phyloP scores from a whole-genome alignment of 768 basidiomycete species.

The Tulasnella sp. region DNA sequence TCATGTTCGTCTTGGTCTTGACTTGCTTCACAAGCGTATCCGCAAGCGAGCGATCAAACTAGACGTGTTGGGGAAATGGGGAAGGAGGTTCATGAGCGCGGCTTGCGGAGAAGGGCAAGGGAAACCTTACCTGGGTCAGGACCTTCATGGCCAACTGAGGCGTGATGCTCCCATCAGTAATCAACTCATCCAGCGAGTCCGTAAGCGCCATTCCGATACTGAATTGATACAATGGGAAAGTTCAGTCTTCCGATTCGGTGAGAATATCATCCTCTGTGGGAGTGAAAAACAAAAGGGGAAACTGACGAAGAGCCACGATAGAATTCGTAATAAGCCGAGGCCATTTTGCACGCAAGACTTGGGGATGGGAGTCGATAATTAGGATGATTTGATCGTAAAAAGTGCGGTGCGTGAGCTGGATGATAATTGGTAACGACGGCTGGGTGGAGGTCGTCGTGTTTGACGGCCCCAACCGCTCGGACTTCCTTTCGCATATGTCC shows the following conservation, averaged over 20 bases:
- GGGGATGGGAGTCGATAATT: background rate
- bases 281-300: background rate
- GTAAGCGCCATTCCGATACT: conserved; percentile 97
- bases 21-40: conserved; percentile 89
- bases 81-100: background rate
- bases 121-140: conserved; percentile 70
- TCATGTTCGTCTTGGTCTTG: conserved; percentile 89
- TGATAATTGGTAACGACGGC: background rate
- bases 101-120: background rate
- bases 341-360: background rate
- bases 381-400: background rate
- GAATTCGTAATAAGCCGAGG: conserved; percentile 28
- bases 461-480: background rate
- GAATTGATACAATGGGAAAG: background rate
- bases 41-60: conserved; percentile 96
- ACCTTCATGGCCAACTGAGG: conserved; percentile 99
- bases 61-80: background rate
- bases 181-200: conserved; percentile 96
- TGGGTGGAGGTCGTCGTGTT: background rate
- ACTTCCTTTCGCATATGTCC: background rate
- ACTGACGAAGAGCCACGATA: conserved; percentile 29
- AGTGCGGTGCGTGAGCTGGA: background rate
- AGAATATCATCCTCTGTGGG: background rate
- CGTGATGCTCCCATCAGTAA: conserved; percentile 92
- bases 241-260: background rate